Conservation (phyloP, 2,329 filamentous ascomycete genomes). For the Penicillium sp. region DNA sequence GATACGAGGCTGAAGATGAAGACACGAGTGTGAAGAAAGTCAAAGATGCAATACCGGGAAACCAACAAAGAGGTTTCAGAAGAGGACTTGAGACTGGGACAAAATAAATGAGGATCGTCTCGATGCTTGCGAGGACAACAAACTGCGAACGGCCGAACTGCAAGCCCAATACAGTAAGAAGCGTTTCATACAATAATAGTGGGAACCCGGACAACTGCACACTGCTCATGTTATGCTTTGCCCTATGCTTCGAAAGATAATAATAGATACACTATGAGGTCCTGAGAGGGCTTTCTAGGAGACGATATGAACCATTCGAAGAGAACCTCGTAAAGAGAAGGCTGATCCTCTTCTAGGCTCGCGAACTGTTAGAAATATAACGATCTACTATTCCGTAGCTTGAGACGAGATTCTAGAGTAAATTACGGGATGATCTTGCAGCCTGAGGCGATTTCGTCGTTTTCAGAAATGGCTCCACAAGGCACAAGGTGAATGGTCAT, state of each 20-base stretch:
- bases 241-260: neutral
- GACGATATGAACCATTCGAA: neutral
- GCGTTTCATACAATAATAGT: neutral
- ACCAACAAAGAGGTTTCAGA: neutral
- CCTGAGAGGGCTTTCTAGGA: no score
- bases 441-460: constrained; percentile 5
- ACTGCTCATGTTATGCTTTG: neutral
- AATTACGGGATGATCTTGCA: constrained; percentile 2
- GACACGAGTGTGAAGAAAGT: constrained; percentile 10
- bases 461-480: neutral
- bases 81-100: neutral
- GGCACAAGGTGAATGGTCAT: neutral
- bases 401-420: neutral
- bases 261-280: neutral
- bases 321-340: no score
- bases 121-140: neutral
- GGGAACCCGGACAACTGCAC: neutral
- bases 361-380: neutral
- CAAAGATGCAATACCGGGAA: neutral
- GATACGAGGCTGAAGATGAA: constrained; percentile 1
- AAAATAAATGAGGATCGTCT: neutral
- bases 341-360: neutral
- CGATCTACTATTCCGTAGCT: neutral
- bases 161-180: neutral
- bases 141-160: neutral